phyloP scores from a whole-genome alignment of 2,329 filamentous ascomycete species.

The Cordyceps fumosorosea region DNA sequence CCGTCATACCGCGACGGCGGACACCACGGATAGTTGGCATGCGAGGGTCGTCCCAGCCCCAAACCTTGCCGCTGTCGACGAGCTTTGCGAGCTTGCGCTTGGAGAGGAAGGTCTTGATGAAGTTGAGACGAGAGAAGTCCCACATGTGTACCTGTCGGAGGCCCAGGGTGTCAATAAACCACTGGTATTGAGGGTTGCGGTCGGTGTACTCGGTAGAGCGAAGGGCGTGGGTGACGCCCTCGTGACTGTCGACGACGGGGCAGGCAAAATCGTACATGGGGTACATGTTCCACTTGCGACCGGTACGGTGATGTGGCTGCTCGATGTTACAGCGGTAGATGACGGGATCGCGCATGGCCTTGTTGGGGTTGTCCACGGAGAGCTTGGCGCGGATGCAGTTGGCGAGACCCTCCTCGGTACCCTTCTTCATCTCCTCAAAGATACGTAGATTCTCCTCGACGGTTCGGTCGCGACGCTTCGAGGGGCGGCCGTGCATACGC shows the following conservation, averaged over 20 bases:
- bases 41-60: slow-evolving; percentile 80
- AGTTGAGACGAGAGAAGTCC: slow-evolving; percentile 82
- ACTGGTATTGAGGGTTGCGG: slow-evolving; percentile 79
- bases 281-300: slow-evolving; percentile 76
- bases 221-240: slow-evolving; percentile 78
- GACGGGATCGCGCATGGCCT: slow-evolving; percentile 91
- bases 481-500: slow-evolving; percentile 77
- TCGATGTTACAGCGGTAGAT: slow-evolving; percentile 79
- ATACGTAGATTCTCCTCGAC: slow-evolving; percentile 79
- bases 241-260: slow-evolving; percentile 71
- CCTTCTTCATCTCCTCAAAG: slow-evolving; percentile 91
- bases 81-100: slow-evolving; percentile 84
- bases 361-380: slow-evolving; percentile 85
- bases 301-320: slow-evolving; percentile 68
- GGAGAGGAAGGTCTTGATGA: slow-evolving; percentile 73
- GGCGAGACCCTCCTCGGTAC: slow-evolving; percentile 66
- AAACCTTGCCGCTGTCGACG: slow-evolving; percentile 68
- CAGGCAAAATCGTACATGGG: slow-evolving; percentile 84
- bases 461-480: slow-evolving; percentile 68
- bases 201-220: slow-evolving; percentile 84
- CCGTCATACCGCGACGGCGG: slow-evolving; percentile 69
- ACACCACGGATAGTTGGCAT: slow-evolving; percentile 83
- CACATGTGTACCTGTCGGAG: slow-evolving; percentile 75
- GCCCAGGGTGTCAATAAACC: slow-evolving; percentile 70
- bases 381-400: slow-evolving; percentile 97